phyloP scores from a whole-genome alignment of 805 yeast species.

The Grigorovia transvaalensis region DNA sequence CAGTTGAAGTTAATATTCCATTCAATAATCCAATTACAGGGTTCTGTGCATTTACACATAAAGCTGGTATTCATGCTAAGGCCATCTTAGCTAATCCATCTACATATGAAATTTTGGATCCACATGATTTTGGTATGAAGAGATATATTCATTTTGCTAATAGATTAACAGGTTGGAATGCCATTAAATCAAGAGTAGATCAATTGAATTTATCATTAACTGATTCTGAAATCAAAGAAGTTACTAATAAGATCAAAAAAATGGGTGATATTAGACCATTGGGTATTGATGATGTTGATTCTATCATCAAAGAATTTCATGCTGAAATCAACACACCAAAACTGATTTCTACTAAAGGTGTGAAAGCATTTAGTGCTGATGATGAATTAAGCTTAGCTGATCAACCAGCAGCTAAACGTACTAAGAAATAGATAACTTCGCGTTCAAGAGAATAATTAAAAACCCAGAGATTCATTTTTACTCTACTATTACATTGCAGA shows the following conservation, averaged over 20 bases:
- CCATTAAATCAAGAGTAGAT: conserved; percentile 95
- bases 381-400: conserved; percentile 5
- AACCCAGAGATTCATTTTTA: neutral
- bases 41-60: conserved; percentile 98
- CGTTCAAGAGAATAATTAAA: neutral
- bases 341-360: conserved; percentile 22
- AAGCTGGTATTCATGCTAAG: conserved; percentile 99
- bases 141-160: conserved; percentile 97
- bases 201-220: conserved; percentile 83
- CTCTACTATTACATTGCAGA: neutral
- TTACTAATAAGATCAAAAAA: conserved; percentile 83
- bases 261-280: conserved; percentile 92
- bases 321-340: conserved; percentile 56
- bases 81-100: conserved; percentile 97
- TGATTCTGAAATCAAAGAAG: conserved; percentile 91
- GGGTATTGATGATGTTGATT: conserved; percentile 94
- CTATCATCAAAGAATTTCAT: conserved; percentile 89
- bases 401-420: conserved; percentile 27
- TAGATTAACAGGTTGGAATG: conserved; percentile 98
- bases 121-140: conserved; percentile 89
- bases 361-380: conserved; percentile 8
- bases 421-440: conserved; percentile 8
- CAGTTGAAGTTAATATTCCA: conserved; percentile 93
- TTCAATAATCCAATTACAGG: conserved; percentile 98
- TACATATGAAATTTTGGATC: conserved; percentile 93